These are phyloP conservation scores for Pontederia crassipes DNA, from an alignment of 176 grass and related monocot species.

Conservation along the genomic window DNA sequence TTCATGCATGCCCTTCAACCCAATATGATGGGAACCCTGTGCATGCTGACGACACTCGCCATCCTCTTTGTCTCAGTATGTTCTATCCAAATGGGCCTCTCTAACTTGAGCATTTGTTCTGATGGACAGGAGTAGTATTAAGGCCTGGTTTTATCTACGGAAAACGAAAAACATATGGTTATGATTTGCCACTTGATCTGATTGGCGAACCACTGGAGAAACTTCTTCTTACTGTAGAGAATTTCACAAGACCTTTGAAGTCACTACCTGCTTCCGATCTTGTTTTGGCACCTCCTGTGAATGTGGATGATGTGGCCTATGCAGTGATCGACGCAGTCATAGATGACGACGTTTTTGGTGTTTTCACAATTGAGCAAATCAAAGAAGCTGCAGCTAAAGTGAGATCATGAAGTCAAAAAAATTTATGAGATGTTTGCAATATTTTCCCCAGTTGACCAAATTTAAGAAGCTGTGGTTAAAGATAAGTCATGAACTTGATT, in stretches of 20 bases:
- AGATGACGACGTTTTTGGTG: conserved; percentile 69
- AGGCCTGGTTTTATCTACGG: conserved; percentile 95
- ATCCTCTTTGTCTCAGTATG: background rate
- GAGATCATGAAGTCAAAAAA: too few relatives aligned
- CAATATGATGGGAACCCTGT: too few relatives aligned
- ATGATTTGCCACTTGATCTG: conserved; percentile 62
- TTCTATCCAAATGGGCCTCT: conserved; percentile 1
- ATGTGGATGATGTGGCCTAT: conserved; percentile 88
- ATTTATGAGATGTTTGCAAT: too few relatives aligned
- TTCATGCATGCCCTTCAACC: too few relatives aligned
- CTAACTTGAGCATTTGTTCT: background rate
- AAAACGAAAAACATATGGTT: conserved; percentile 80
- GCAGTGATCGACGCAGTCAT: conserved; percentile 52
- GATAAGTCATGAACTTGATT: too few relatives aligned
- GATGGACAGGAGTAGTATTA: conserved; percentile 54
- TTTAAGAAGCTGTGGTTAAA: too few relatives aligned
- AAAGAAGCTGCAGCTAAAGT: conserved; percentile 45
- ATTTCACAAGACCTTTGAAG: conserved; percentile 66
- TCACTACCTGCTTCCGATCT: conserved; percentile 78
- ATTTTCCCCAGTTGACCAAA: too few relatives aligned
- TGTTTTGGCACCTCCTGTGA: conserved; percentile 57
- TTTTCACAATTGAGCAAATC: conserved; percentile 87
- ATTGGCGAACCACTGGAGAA: conserved; percentile 69
- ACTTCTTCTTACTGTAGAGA: conserved; percentile 49
- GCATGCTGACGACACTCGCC: background rate